Conservation (phyloP, 2,329 filamentous ascomycete species). For the Calonectria hawksworthii region DNA sequence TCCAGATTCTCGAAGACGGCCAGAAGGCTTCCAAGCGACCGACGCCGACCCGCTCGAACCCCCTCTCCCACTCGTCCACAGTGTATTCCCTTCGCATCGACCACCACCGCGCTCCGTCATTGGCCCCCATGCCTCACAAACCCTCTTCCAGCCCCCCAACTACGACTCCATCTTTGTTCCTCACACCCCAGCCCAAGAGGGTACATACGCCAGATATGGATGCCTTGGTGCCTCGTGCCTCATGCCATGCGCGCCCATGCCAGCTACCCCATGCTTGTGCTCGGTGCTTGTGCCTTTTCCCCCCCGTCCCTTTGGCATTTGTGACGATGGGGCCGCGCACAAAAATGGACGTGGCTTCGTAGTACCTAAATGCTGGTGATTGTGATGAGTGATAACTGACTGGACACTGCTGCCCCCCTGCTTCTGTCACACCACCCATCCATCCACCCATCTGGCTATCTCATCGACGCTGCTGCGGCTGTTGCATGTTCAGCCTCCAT, state of each 20-base stretch:
- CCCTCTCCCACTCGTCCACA: slow-evolving; percentile 18
- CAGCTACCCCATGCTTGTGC: slow-evolving; percentile 11
- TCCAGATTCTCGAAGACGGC: slow-evolving; percentile 47
- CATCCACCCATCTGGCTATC: slow-evolving; percentile 18
- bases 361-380: neutral
- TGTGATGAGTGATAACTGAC: slow-evolving; percentile 3
- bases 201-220: neutral
- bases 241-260: slow-evolving; percentile 15
- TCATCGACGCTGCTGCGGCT: slow-evolving; percentile 20
- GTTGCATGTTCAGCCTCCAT: slow-evolving; percentile 16
- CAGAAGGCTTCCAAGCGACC: slow-evolving; percentile 45
- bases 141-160: slow-evolving; percentile 16
- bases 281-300: slow-evolving; percentile 1
- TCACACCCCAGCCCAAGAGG: neutral
- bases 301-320: neutral
- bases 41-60: slow-evolving; percentile 33
- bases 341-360: neutral
- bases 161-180: neutral
- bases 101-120: neutral
- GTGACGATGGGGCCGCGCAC: slow-evolving; percentile 3
- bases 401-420: slow-evolving; percentile 8
- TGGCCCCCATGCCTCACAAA: slow-evolving; percentile 9
- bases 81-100: neutral
- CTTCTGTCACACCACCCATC: slow-evolving; percentile 23
- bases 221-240: slow-evolving; percentile 27